A percentile compares a stretch with the other conserved stretches of the same genome.
phyloP scores from a whole-genome alignment of 352 stramenopile genomes.

The Globisporangium spiculum region DNA sequence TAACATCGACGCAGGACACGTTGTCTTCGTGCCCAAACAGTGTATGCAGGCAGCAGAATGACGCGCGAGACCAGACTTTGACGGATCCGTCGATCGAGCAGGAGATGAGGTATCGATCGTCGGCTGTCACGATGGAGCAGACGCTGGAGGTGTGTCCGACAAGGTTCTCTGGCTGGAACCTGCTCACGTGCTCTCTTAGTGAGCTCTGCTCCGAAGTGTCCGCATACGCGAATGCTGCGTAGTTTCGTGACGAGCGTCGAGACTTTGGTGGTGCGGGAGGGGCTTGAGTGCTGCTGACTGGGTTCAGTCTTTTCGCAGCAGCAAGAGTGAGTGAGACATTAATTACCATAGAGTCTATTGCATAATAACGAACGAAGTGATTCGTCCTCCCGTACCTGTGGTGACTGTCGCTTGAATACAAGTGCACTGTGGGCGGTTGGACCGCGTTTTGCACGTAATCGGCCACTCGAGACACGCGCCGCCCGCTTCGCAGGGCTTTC shows the following conservation, averaged over 20 bases:
- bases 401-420: background rate
- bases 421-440: background rate
- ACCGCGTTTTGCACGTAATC: background rate
- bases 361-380: background rate
- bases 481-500: background rate
- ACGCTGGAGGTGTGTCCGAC: conserved; percentile 64
- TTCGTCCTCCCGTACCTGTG: background rate
- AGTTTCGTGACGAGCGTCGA: conserved; percentile 8
- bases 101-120: conserved; percentile 63
- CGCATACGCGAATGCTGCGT: background rate
- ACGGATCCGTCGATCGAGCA: conserved; percentile 64
- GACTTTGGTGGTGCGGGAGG: conserved; percentile 11
- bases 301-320: background rate
- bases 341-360: background rate
- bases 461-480: conserved; percentile 1
- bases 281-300: background rate
- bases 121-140: conserved; percentile 42
- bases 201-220: background rate
- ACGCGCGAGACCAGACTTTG: conserved; percentile 63
- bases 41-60: conserved; percentile 54
- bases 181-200: conserved; percentile 6
- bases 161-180: conserved; percentile 35
- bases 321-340: background rate
- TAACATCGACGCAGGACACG: conserved; percentile 57
- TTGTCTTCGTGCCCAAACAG: conserved; percentile 63